Evolutionary conservation across 2,329 filamentous ascomycete species (phyloP).

Genomic region (Penicillium sp.): DNA sequence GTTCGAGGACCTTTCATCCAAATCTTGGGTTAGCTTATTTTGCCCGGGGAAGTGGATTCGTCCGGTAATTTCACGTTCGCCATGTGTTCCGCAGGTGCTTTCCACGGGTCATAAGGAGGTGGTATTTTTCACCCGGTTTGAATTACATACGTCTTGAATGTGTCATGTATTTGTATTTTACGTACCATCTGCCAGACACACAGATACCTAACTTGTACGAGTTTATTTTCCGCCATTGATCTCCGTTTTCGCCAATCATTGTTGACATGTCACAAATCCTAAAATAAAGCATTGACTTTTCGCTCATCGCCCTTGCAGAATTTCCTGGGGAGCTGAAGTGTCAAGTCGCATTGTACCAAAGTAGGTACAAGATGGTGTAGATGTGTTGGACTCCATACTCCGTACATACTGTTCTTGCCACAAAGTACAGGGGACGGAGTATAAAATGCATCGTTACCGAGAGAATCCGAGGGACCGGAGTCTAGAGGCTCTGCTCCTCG

Average conservation of each 20-base stretch:
- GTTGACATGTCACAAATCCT: constrained; percentile 6
- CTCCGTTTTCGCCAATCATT: too few relatives aligned
- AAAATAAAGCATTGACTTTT: background rate
- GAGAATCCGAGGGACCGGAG: too few relatives aligned
- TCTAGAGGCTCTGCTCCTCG: background rate
- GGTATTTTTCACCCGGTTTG: background rate
- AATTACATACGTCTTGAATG: background rate
- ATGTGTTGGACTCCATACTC: too few relatives aligned
- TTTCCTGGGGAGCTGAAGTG: background rate
- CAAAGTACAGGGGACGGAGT: too few relatives aligned
- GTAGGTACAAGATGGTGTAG: background rate
- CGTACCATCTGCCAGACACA: background rate
- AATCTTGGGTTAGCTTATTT: background rate
- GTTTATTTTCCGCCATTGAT: background rate
- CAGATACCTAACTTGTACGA: background rate
- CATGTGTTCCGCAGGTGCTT: background rate
- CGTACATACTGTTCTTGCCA: too few relatives aligned
- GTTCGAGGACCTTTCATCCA: constrained; percentile 7
- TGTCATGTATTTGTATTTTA: background rate
- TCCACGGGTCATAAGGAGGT: background rate
- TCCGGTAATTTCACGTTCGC: background rate
- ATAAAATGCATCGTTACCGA: background rate
- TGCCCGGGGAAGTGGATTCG: background rate
- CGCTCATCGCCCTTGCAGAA: constrained; percentile 11
- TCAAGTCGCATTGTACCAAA: background rate